These are phyloP conservation scores for Saturnispora gosingensis DNA, from an alignment of 805 yeast species.

Conservation along the genomic window DNA sequence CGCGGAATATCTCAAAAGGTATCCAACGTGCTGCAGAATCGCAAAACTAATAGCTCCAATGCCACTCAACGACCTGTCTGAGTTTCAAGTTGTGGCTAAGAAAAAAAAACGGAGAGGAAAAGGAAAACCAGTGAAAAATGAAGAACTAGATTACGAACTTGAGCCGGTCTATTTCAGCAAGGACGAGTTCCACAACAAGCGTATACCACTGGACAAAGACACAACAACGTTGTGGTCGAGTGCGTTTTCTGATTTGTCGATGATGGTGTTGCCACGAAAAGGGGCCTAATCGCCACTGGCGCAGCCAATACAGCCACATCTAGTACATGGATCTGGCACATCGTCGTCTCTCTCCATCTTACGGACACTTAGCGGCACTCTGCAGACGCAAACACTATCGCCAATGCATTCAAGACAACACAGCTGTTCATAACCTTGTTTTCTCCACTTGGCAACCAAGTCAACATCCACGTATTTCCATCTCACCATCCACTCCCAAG, in stretches of 20 bases:
- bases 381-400: slow-evolving; percentile 68
- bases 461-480: slow-evolving; percentile 59
- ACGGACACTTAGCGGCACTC: slow-evolving; percentile 56
- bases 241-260: slow-evolving; percentile 23
- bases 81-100: not conserved
- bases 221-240: slow-evolving; percentile 16
- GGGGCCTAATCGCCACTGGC: slow-evolving; percentile 52
- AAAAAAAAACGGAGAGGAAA: slow-evolving; percentile 6
- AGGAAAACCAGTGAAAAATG: slow-evolving; percentile 5
- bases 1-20: slow-evolving; percentile 20
- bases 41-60: slow-evolving; percentile 9
- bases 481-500: slow-evolving; percentile 66
- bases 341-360: slow-evolving; percentile 27
- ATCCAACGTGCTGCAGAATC: slow-evolving; percentile 23
- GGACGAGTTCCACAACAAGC: not conserved
- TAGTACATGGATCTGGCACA: slow-evolving; percentile 42
- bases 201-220: slow-evolving; percentile 1
- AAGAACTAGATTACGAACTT: slow-evolving; percentile 13
- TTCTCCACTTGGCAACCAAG: slow-evolving; percentile 60
- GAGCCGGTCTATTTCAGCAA: slow-evolving; percentile 13
- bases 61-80: not conserved
- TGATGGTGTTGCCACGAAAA: slow-evolving; percentile 5
- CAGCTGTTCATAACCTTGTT: slow-evolving; percentile 68
- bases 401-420: slow-evolving; percentile 81
- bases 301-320: slow-evolving; percentile 84